Conservation (phyloP, 345 rosid genomes). For the Murraya koenigii region DNA sequence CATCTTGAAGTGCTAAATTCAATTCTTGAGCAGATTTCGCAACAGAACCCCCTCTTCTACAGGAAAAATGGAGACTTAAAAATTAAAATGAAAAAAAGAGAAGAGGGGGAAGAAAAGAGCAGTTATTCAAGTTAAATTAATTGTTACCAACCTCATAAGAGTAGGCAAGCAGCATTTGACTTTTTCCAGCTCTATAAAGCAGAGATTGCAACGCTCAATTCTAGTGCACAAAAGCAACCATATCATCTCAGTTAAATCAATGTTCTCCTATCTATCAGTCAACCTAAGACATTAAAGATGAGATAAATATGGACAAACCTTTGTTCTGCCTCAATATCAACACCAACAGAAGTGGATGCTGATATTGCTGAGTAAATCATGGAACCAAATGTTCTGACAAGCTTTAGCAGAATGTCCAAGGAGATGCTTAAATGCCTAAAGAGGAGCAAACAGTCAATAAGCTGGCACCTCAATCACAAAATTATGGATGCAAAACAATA, state of each 20-base stretch:
- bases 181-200: constrained; percentile 89
- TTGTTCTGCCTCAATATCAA: constrained; percentile 96
- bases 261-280: background rate
- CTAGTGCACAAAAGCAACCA: constrained; percentile 30
- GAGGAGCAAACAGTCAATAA: constrained; percentile 8
- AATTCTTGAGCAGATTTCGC: constrained; percentile 85
- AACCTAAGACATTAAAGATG: background rate
- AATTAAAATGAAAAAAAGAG: background rate
- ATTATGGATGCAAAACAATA: background rate
- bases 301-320: constrained; percentile 44
- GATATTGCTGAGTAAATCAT: constrained; percentile 76
- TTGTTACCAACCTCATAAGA: constrained; percentile 46
- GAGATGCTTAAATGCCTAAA: constrained; percentile 82
- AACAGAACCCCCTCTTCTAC: constrained; percentile 90
- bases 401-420: constrained; percentile 82
- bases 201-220: constrained; percentile 77
- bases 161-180: constrained; percentile 61
- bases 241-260: background rate
- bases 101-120: background rate
- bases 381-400: constrained; percentile 78
- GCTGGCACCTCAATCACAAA: background rate
- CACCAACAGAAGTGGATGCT: constrained; percentile 83
- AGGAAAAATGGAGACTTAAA: background rate
- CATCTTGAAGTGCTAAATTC: constrained; percentile 76
- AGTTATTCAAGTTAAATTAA: constrained; percentile 12